phyloP scores from a whole-genome alignment of 129 eudicot species.

The Chrysanthemum seticuspe region DNA sequence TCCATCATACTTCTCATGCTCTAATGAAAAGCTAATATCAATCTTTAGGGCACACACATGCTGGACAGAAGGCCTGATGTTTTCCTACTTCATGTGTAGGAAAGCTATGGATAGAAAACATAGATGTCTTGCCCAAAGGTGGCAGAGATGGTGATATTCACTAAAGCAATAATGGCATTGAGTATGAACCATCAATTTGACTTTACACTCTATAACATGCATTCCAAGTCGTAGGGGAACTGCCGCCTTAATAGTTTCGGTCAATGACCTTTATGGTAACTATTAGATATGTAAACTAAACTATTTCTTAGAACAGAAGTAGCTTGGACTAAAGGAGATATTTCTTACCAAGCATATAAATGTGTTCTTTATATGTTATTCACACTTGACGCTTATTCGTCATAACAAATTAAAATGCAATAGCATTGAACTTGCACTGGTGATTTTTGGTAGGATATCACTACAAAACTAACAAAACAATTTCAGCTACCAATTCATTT shows the following conservation, averaged over 20 bases:
- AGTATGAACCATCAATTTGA: neutral
- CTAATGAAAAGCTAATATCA: too few species aligned
- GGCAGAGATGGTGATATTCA: too few species aligned
- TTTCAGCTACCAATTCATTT: slow-evolving; percentile 1
- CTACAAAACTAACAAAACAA: neutral
- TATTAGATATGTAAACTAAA: neutral
- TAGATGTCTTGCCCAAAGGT: too few species aligned
- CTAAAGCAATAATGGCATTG: too few species aligned
- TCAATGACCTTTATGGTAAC: neutral
- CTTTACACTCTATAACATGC: neutral
- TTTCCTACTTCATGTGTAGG: too few species aligned
- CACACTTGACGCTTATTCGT: neutral
- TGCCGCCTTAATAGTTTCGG: neutral
- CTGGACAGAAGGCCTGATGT: too few species aligned
- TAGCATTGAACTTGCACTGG: neutral
- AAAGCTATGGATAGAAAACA: too few species aligned
- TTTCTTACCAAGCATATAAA: neutral
- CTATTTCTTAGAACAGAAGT: neutral
- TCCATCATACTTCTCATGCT: too few species aligned
- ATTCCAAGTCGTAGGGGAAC: neutral
- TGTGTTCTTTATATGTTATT: neutral
- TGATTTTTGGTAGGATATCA: neutral
- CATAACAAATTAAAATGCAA: neutral
- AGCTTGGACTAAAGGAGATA: neutral
- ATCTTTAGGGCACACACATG: too few species aligned